These are phyloP conservation scores for Serendipita indica DNA, from an alignment of 768 basidiomycete genomes.

Conservation along the genomic window DNA sequence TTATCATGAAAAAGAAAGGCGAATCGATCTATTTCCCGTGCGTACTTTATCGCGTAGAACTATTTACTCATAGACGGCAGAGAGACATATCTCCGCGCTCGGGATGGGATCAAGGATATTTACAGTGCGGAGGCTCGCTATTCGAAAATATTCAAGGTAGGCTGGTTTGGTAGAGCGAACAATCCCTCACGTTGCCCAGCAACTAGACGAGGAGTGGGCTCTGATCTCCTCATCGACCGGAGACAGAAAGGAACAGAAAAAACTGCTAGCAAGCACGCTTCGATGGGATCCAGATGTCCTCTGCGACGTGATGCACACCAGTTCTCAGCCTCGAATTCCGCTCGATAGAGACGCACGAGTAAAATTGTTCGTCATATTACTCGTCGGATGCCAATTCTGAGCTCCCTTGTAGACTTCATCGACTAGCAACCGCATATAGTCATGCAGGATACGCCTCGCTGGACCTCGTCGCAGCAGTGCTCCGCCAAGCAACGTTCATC, in stretches of 20 bases:
- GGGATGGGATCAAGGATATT: neutral
- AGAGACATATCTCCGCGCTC: neutral
- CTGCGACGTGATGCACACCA: neutral
- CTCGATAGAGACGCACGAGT: neutral
- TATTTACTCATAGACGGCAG: neutral
- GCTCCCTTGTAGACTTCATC: neutral
- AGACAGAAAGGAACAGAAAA: neutral
- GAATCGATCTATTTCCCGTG: no score
- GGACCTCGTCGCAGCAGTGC: conserved; percentile 10
- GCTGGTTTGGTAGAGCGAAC: neutral
- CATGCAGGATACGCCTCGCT: neutral
- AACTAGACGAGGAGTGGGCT: no score
- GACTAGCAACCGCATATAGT: neutral
- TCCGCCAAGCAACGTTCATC: conserved; percentile 14
- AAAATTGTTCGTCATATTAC: no score
- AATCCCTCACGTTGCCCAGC: no score
- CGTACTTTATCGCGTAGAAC: neutral
- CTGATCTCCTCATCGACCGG: neutral
- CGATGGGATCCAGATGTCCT: neutral
- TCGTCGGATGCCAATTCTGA: no score
- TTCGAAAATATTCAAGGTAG: neutral
- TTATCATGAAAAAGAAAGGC: no score
- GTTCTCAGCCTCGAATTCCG: neutral
- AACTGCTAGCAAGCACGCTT: neutral
- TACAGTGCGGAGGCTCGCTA: neutral